These are phyloP conservation scores for Dothiorella sarmentorum DNA, from an alignment of 2,329 filamentous ascomycete genomes.

Conservation along the genomic window DNA sequence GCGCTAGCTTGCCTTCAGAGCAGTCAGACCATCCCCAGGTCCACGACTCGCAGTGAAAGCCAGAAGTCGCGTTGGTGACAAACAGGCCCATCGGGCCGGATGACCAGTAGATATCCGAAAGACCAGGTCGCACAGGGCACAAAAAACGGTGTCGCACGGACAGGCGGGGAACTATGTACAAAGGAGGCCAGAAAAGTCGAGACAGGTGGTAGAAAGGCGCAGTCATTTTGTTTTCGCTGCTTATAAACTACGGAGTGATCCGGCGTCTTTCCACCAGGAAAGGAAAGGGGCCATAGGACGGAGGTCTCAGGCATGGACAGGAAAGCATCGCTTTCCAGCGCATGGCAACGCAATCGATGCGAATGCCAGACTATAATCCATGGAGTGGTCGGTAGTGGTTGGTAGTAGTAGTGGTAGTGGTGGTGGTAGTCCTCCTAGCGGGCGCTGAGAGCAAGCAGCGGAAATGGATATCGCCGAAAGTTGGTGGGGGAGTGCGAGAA, in stretches of 20 bases:
- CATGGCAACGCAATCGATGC: slow-evolving; percentile 8
- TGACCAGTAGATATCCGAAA: neutral
- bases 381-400: too few relatives aligned
- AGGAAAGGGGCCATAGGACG: neutral
- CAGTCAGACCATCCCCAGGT: neutral
- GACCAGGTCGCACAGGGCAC: neutral
- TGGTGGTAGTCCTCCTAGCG: slow-evolving; percentile 3
- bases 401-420: too few relatives aligned
- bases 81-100: neutral
- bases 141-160: neutral
- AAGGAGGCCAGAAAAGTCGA: slow-evolving; percentile 1
- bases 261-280: slow-evolving; percentile 14
- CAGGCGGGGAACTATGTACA: slow-evolving; percentile 6
- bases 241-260: slow-evolving; percentile 12
- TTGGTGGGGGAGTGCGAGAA: slow-evolving; percentile 1
- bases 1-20: neutral
- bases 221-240: slow-evolving; percentile 13
- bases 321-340: slow-evolving; percentile 9
- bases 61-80: neutral
- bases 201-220: neutral
- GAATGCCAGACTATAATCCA: slow-evolving; percentile 17
- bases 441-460: slow-evolving; percentile 2
- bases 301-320: slow-evolving; percentile 9
- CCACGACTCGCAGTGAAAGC: neutral
- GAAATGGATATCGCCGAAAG: slow-evolving; percentile 12